A percentile compares a stretch with the other conserved stretches of the same genome.
Evolutionary conservation across 108 stramenopile species (phyloP).

Genomic region (Cylindrotheca fusiformis): DNA sequence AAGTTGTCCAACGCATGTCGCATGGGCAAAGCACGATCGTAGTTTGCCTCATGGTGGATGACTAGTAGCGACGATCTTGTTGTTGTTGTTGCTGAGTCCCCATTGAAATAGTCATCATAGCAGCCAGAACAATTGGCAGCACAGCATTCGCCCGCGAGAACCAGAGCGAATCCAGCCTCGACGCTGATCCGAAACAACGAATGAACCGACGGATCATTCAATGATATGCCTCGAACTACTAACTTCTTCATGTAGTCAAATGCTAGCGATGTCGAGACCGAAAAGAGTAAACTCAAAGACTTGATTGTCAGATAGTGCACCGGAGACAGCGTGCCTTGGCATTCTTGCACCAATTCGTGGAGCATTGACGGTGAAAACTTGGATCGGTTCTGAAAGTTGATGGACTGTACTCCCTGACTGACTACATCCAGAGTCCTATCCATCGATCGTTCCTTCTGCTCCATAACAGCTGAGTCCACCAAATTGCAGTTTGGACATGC

Average conservation of each 20-base stretch:
- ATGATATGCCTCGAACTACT: constrained; percentile 8
- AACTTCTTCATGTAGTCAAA: constrained; percentile 17
- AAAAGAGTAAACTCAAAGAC: constrained; percentile 18
- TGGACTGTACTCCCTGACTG: not conserved
- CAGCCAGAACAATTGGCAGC: constrained; percentile 23
- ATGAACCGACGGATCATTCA: not conserved
- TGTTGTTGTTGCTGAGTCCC: not conserved
- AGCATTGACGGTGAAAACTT: constrained; percentile 5
- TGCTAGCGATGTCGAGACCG: constrained; percentile 15
- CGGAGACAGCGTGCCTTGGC: constrained; percentile 17
- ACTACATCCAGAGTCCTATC: constrained; percentile 10
- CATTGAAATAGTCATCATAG: too few species aligned
- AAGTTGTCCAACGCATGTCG: constrained; percentile 14
- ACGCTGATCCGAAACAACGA: constrained; percentile 10
- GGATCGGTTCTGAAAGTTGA: not conserved
- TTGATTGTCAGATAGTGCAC: constrained; percentile 31
- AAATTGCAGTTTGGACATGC: constrained; percentile 17
- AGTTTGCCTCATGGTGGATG: constrained; percentile 9
- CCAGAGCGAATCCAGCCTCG: constrained; percentile 7
- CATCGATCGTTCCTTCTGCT: constrained; percentile 1
- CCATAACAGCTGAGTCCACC: constrained; percentile 5
- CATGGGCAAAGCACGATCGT: constrained; percentile 19
- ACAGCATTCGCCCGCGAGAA: constrained; percentile 21
- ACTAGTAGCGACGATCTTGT: not conserved
- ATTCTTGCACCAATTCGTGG: constrained; percentile 21